Percentiles rank a stretch among this genome's conserved stretches.
These are phyloP conservation scores for Pseudophaeomoniella oleicola DNA, from an alignment of 2,329 filamentous ascomycete species.

Conservation along the genomic window DNA sequence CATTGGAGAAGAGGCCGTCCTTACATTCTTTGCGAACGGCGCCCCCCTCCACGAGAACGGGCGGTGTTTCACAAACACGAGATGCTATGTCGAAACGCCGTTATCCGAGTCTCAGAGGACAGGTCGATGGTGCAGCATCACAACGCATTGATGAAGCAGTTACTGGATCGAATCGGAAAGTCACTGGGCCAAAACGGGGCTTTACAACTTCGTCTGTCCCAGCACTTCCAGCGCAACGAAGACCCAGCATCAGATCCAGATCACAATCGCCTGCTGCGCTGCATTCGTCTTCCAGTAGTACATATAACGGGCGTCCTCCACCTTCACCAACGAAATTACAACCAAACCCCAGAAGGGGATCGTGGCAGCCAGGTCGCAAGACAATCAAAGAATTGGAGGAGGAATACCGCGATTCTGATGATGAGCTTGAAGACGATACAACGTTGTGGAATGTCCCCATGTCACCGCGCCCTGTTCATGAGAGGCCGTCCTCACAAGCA, in stretches of 20 bases:
- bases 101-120: slow-evolving; percentile 5
- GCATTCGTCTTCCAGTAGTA: not conserved
- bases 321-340: slow-evolving; percentile 3
- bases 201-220: not conserved
- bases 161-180: not conserved
- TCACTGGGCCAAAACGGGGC: not conserved
- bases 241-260: not conserved
- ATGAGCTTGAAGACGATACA: slow-evolving; percentile 34
- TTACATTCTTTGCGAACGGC: not conserved
- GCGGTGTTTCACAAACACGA: slow-evolving; percentile 15
- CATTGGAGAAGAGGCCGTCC: not conserved
- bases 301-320: slow-evolving; percentile 1
- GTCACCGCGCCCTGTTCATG: slow-evolving; percentile 27
- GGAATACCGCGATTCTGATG: slow-evolving; percentile 35
- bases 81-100: slow-evolving; percentile 8
- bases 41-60: not conserved
- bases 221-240: not conserved
- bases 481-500: slow-evolving; percentile 16
- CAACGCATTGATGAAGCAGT: not conserved
- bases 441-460: slow-evolving; percentile 36
- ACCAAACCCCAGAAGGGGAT: slow-evolving; percentile 17
- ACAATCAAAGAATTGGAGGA: slow-evolving; percentile 32
- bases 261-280: not conserved
- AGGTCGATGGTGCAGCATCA: slow-evolving; percentile 3
- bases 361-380: slow-evolving; percentile 30